Evolutionary conservation across 306 rosid species (phyloP).

Genomic region (Citrullus amarus): DNA sequence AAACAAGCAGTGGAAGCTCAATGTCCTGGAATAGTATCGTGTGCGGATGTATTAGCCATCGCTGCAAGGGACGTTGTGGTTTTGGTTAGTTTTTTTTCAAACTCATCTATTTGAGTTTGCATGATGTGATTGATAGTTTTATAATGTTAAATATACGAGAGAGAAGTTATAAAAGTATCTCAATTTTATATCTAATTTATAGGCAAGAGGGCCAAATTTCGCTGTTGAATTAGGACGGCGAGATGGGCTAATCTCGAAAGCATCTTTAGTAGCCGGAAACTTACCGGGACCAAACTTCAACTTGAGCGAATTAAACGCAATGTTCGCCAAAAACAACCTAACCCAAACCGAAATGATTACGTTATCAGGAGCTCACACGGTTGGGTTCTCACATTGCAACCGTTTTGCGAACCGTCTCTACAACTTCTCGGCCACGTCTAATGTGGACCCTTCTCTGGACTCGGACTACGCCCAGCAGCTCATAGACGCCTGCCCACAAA

Average conservation of each 20-base stretch:
- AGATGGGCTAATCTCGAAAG: slow-evolving; percentile 50
- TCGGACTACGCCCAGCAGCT: slow-evolving; percentile 19
- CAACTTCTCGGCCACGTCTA: slow-evolving; percentile 17
- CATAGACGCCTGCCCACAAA: slow-evolving; percentile 18
- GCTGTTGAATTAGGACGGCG: slow-evolving; percentile 62
- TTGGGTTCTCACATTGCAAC: slow-evolving; percentile 48
- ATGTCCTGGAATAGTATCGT: slow-evolving; percentile 67
- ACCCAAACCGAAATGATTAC: slow-evolving; percentile 47
- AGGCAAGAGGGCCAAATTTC: slow-evolving; percentile 67
- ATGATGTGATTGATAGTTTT: too few relatives aligned
- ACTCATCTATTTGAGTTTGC: too few relatives aligned
- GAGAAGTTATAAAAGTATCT: too few relatives aligned
- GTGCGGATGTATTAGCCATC: slow-evolving; percentile 64
- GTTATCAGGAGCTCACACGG: slow-evolving; percentile 51
- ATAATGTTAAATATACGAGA: too few relatives aligned
- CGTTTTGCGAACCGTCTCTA: slow-evolving; percentile 35
- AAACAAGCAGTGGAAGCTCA: slow-evolving; percentile 58
- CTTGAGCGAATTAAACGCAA: slow-evolving; percentile 22
- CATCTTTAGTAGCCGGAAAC: slow-evolving; percentile 39
- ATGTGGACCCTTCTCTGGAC: slow-evolving; percentile 31
- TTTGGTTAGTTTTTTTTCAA: slow-evolving; percentile 24
- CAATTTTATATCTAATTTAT: background rate
- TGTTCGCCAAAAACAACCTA: slow-evolving; percentile 24
- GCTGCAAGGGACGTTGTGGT: slow-evolving; percentile 69
- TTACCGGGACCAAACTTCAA: slow-evolving; percentile 42